Evolutionary conservation across 1,139 yeast species (phyloP).

Genomic region (Zygoascus hellenicus): DNA sequence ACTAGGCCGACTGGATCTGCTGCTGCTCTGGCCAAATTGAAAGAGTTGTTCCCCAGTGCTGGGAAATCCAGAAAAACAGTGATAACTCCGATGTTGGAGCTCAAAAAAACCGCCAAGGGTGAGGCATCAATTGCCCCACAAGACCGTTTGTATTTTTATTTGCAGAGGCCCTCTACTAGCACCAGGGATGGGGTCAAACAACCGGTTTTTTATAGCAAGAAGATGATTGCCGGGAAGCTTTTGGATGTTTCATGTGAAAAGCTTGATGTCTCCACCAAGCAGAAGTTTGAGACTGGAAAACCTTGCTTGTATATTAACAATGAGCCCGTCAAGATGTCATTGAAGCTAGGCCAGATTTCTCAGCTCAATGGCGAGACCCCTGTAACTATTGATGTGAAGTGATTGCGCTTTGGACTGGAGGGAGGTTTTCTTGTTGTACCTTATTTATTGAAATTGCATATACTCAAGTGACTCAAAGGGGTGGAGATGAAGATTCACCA

Average conservation of each 20-base stretch:
- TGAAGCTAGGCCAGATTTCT: conserved; percentile 16
- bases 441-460: too few relatives aligned
- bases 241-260: conserved; percentile 60
- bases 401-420: neutral
- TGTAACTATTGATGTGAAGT: conserved; percentile 1
- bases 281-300: conserved; percentile 42
- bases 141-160: conserved; percentile 62
- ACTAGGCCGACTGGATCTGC: neutral
- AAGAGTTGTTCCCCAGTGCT: conserved; percentile 7
- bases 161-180: conserved; percentile 30
- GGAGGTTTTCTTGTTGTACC: neutral
- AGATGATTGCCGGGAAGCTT: conserved; percentile 75
- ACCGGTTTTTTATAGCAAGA: conserved; percentile 50
- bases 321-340: conserved; percentile 14
- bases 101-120: conserved; percentile 60
- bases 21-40: conserved; percentile 9
- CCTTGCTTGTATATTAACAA: conserved; percentile 17
- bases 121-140: conserved; percentile 49
- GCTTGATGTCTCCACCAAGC: conserved; percentile 50
- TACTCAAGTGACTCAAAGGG: too few relatives aligned
- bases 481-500: too few relatives aligned
- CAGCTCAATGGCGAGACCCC: conserved; percentile 9
- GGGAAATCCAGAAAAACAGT: neutral
- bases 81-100: conserved; percentile 27
- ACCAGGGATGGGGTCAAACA: conserved; percentile 30